phyloP scores from a whole-genome alignment of 768 basidiomycete species.

The Lactarius quietus region DNA sequence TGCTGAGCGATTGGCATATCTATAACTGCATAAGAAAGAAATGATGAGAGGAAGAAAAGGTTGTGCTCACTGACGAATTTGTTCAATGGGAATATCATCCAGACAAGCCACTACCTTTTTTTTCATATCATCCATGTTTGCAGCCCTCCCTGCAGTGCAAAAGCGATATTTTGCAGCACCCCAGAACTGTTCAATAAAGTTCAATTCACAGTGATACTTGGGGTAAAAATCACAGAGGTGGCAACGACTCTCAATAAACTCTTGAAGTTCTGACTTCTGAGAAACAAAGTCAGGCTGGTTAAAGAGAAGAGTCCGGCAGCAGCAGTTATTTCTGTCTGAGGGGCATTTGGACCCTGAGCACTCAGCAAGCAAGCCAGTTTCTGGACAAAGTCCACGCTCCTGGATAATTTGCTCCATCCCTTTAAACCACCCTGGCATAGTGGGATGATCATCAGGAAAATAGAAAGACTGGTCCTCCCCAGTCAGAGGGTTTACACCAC shows the following conservation, averaged over 20 bases:
- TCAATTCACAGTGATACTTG: no score
- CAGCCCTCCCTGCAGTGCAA: not conserved
- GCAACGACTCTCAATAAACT: not conserved
- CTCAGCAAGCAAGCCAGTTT: not conserved
- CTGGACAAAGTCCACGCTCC: slow-evolving; percentile 1
- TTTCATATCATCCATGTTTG: not conserved
- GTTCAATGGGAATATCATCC: not conserved
- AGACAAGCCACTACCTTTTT: not conserved
- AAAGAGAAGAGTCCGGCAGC: not conserved
- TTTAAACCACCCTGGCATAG: slow-evolving; percentile 3
- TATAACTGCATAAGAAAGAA: no score
- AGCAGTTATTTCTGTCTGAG: not conserved
- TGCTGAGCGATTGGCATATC: no score
- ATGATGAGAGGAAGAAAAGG: no score
- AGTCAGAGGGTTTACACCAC: no score
- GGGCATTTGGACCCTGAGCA: not conserved
- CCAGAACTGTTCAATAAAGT: not conserved
- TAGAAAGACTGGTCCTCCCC: not conserved
- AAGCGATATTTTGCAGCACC: not conserved
- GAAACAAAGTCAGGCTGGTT: not conserved
- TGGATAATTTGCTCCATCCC: not conserved
- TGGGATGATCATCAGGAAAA: not conserved
- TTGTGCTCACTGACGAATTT: not conserved
- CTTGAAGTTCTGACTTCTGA: not conserved
- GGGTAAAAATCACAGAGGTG: not conserved